A percentile compares a stretch with the other conserved stretches of the same genome.
phyloP scores from a whole-genome alignment of 2,329 filamentous ascomycete species.

The Ophiostoma sp. region DNA sequence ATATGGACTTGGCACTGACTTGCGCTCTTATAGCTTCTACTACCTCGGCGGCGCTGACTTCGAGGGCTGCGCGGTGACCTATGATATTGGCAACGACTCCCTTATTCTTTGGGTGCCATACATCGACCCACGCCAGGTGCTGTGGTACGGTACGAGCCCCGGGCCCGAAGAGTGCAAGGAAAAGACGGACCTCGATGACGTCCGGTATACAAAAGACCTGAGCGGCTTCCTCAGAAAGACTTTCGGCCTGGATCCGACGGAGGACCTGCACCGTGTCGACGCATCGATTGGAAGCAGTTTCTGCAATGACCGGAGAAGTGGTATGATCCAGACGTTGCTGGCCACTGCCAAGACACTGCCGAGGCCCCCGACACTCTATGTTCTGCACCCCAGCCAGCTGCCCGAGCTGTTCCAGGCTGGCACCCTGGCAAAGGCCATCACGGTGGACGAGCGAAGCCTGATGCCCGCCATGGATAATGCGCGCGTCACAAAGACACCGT shows the following conservation, averaged over 20 bases:
- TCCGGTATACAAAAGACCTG: constrained; percentile 51
- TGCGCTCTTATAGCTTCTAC: constrained; percentile 45
- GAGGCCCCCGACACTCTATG: constrained; percentile 36
- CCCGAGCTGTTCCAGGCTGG: constrained; percentile 2
- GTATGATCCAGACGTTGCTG: background rate
- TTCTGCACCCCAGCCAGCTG: constrained; percentile 36
- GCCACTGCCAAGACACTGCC: background rate
- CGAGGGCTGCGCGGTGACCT: constrained; percentile 51
- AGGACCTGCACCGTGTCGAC: constrained; percentile 11
- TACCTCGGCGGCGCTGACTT: constrained; percentile 53
- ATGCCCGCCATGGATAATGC: constrained; percentile 70
- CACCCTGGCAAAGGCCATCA: constrained; percentile 24
- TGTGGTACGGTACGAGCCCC: constrained; percentile 61
- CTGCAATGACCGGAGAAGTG: constrained; percentile 21
- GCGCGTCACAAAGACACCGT: constrained; percentile 76
- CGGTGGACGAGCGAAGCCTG: constrained; percentile 49
- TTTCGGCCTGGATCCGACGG: constrained; percentile 32
- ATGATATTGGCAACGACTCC: constrained; percentile 53
- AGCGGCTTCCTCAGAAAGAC: constrained; percentile 45
- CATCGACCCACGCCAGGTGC: constrained; percentile 54
- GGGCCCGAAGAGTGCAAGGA: constrained; percentile 55
- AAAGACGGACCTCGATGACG: constrained; percentile 64
- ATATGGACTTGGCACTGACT: background rate
- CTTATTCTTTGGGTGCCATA: constrained; percentile 70
- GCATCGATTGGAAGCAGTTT: constrained; percentile 24